Base-by-base conservation (phyloP, 768 basidiomycete genomes). In the Sporobolomyces phaffii region DNA sequence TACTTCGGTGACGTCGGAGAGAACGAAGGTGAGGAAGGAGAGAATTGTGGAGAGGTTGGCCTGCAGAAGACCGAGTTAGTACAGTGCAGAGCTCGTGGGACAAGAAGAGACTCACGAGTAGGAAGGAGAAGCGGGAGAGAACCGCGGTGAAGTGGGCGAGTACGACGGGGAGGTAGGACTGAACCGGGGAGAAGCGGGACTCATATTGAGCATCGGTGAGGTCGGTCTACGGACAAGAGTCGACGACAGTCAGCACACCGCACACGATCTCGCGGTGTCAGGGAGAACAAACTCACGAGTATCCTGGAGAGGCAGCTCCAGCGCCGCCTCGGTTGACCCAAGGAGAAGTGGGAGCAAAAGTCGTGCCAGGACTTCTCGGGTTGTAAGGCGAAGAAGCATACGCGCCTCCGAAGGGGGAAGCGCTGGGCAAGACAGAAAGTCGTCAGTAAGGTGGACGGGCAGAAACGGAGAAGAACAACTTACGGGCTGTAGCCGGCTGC, bases 321-420 rank as follows among this genome's bases (percentile, higher is more conserved):
- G 76, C 75, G 1, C 78, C 38, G 29, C 40, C 76, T 29, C 77
- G 69, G 62, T 74, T 74, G 65, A 76, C 72, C 49, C 73, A 74
- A 6, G 80, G 79, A 24, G 79, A 79, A 9, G 79, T 77, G 10
- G 79, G 79, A 15, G 79, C 78, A 62, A 77, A 79, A 1, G 74
- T 73, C 5, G 78, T 75, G 24, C 92, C 91, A 13, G 91, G 93
- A 3, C 91, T 94, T 68, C 89, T 89, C 6, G 92, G 91, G 71
- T 89, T 91, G 81, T 93, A 96, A 9, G 87, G 87, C 13, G 88
- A 86, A 26, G 86, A 87, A 3, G 84, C 88, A 10, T 92, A 93
- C 5, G 91, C 94, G 9, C 63, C 68, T 26, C 65, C 61, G 43
- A 52, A 49, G 4, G 43, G 29, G 9, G 43, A 64, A 14, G 62